Evolutionary conservation across 2,329 filamentous ascomycete species (phyloP).

Genomic region (Shiraia sp.): DNA sequence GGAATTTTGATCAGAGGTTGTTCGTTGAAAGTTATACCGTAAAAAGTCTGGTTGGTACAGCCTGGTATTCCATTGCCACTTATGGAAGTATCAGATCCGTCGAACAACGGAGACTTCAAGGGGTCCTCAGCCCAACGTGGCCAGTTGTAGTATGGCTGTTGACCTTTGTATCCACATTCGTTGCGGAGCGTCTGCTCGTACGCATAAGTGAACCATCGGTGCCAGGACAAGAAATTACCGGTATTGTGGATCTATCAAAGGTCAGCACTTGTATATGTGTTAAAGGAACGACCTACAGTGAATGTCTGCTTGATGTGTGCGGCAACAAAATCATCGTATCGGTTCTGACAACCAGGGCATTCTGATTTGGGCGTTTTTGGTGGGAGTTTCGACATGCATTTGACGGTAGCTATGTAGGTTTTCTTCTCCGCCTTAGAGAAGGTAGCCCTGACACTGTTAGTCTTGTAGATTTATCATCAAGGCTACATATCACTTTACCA

Average conservation of each 20-base stretch:
- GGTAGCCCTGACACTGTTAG: constrained; percentile 22
- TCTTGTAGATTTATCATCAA: background rate
- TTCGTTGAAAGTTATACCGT: constrained; percentile 27
- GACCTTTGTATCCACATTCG: constrained; percentile 35
- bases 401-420: constrained; percentile 35
- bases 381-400: constrained; percentile 31
- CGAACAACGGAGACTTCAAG: constrained; percentile 56
- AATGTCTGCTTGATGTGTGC: constrained; percentile 38
- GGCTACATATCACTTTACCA: constrained; percentile 41
- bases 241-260: constrained; percentile 26
- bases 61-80: constrained; percentile 50
- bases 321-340: constrained; percentile 38
- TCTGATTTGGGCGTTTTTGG: constrained; percentile 27
- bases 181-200: constrained; percentile 34
- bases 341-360: constrained; percentile 32
- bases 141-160: constrained; percentile 39
- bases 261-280: background rate
- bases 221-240: constrained; percentile 34
- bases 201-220: constrained; percentile 32
- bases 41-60: constrained; percentile 28
- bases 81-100: constrained; percentile 54
- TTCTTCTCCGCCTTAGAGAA: constrained; percentile 32
- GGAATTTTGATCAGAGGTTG: constrained; percentile 44
- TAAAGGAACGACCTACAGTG: constrained; percentile 7
- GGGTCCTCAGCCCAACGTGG: constrained; percentile 31